A percentile compares a stretch with the other conserved stretches of the same genome.
Evolutionary conservation across 2,329 filamentous ascomycete genomes (phyloP).

Genomic region (Leptosphaerulina australis): DNA sequence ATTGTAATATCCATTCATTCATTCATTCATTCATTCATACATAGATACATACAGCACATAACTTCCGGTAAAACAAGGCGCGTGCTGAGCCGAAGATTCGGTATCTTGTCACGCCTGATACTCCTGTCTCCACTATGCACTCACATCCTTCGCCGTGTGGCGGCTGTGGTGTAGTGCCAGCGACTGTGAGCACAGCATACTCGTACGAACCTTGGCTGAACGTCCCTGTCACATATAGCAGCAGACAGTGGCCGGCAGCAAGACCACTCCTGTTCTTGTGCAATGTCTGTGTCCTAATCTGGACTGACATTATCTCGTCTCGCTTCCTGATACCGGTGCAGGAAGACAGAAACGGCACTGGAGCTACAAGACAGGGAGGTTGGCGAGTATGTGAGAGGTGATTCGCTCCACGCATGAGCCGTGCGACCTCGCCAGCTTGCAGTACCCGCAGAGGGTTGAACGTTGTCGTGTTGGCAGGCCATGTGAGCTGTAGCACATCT

Average conservation of each 20-base stretch:
- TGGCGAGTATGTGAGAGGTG: constrained; percentile 20
- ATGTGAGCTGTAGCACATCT: constrained; percentile 23
- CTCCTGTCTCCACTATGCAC: constrained; percentile 14
- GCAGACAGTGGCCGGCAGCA: constrained; percentile 5
- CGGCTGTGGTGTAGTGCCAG: constrained; percentile 34
- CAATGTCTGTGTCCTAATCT: constrained; percentile 11
- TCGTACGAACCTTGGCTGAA: constrained; percentile 16
- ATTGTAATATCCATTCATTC: constrained; percentile 20
- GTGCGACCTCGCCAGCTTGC: constrained; percentile 25
- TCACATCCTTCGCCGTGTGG: constrained; percentile 18
- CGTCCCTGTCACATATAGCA: constrained; percentile 9
- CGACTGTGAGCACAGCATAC: constrained; percentile 21
- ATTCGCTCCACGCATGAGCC: constrained; percentile 30
- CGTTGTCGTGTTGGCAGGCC: constrained; percentile 37
- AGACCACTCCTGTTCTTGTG: constrained; percentile 13
- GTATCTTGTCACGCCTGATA: constrained; percentile 14
- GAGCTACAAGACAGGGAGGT: constrained; percentile 24
- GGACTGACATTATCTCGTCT: constrained; percentile 23
- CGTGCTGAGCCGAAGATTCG: neutral
- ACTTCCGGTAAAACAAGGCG: neutral
- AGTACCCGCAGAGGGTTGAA: constrained; percentile 12
- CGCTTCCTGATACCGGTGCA: constrained; percentile 20
- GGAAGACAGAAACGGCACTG: constrained; percentile 27
- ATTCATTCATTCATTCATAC: neutral
- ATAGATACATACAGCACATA: neutral